phyloP scores from a whole-genome alignment of 768 basidiomycete species.

The Leccinum arenicola region DNA sequence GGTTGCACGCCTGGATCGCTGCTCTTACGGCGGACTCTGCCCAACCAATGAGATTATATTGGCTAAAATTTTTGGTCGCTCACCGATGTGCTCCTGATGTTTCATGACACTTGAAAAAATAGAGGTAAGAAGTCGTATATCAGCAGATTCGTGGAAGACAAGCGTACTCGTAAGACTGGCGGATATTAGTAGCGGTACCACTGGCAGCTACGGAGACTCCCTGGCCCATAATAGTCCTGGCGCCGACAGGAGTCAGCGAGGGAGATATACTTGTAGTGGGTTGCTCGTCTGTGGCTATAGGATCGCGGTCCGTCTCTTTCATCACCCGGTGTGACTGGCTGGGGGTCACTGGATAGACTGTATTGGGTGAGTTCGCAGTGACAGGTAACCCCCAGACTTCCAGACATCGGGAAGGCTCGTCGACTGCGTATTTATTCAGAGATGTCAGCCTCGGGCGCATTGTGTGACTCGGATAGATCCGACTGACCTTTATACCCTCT shows the following conservation, averaged over 20 bases:
- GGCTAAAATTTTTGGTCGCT: neutral
- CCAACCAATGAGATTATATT: neutral
- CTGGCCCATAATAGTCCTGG: too few relatives aligned
- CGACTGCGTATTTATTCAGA: constrained; percentile 47
- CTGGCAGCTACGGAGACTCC: too few relatives aligned
- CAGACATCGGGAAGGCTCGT: constrained; percentile 25
- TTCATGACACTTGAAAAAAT: constrained; percentile 22
- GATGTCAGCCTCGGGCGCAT: constrained; percentile 3
- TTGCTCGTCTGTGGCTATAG: too few relatives aligned
- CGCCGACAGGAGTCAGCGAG: too few relatives aligned
- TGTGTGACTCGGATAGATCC: neutral
- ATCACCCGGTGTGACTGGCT: too few relatives aligned
- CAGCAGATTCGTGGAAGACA: neutral
- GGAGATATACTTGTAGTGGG: too few relatives aligned
- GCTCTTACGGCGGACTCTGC: neutral
- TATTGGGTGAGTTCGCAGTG: neutral
- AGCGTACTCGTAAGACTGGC: neutral
- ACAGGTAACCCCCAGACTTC: constrained; percentile 33
- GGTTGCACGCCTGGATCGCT: neutral
- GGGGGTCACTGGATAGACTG: too few relatives aligned
- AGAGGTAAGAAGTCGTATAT: constrained; percentile 22
- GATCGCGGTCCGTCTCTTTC: too few relatives aligned
- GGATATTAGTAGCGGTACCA: neutral
- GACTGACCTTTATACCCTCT: constrained; percentile 75
- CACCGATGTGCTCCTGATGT: constrained; percentile 38